phyloP scores from a whole-genome alignment of 345 rosid species.

The Aurinia saxatilis region DNA sequence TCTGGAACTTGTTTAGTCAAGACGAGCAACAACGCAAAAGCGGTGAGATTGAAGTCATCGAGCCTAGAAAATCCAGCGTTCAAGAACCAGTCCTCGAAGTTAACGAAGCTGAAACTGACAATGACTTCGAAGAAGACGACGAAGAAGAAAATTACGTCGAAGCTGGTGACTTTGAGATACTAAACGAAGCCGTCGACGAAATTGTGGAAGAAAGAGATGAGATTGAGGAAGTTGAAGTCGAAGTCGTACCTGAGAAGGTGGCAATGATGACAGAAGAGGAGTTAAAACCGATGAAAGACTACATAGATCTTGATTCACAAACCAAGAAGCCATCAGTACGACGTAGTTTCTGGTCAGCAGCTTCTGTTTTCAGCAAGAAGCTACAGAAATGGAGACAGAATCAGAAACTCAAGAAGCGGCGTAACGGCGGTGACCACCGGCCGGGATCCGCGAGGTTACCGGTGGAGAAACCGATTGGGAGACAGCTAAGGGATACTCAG shows the following conservation, averaged over 20 bases:
- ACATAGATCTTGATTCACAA: constrained; percentile 83
- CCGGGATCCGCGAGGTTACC: constrained; percentile 82
- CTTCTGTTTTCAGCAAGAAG: constrained; percentile 95
- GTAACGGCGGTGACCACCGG: constrained; percentile 35
- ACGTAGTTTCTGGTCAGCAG: constrained; percentile 97
- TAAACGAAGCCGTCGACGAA: constrained; percentile 44
- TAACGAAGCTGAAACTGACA: constrained; percentile 46
- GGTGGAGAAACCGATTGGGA: constrained; percentile 87
- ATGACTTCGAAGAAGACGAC: constrained; percentile 38
- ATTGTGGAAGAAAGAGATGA: constrained; percentile 52
- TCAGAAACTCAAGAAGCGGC: constrained; percentile 81
- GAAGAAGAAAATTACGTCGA: constrained; percentile 26
- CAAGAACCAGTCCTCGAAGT: constrained; percentile 48
- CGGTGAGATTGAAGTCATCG: constrained; percentile 39
- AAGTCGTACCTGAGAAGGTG: constrained; percentile 33
- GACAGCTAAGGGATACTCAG: constrained; percentile 90
- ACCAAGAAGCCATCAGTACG: constrained; percentile 64
- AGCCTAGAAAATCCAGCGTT: constrained; percentile 40
- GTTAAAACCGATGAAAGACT: constrained; percentile 77
- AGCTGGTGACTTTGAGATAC: constrained; percentile 32
- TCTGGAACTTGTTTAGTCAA: constrained; percentile 60
- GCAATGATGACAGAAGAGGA: constrained; percentile 39
- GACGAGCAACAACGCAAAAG: constrained; percentile 56
- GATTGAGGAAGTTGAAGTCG: constrained; percentile 29
- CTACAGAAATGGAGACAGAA: constrained; percentile 94